Percentiles rank a stretch among this genome's conserved stretches.
phyloP scores from a whole-genome alignment of 2,329 filamentous ascomycete species.

The Aspergillus flavus region DNA sequence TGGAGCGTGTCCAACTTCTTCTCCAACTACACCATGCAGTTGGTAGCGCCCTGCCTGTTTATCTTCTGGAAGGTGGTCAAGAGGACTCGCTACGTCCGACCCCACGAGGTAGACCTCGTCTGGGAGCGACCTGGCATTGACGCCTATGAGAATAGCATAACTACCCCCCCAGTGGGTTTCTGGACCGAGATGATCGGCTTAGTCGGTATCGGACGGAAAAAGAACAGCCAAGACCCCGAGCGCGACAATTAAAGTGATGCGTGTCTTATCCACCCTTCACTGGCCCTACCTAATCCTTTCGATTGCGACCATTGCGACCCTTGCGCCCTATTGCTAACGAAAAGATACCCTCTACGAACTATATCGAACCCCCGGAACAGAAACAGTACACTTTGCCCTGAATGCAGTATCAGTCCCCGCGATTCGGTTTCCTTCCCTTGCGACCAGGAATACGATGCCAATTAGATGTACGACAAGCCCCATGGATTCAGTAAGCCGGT shows the following conservation, averaged over 20 bases:
- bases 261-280: too few relatives aligned
- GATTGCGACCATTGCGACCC: not conserved
- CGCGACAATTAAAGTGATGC: not conserved
- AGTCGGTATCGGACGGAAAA: not conserved
- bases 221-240: not conserved
- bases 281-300: not conserved
- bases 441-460: not conserved
- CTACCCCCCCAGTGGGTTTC: conserved; percentile 5
- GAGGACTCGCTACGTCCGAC: conserved; percentile 55
- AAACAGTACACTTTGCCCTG: not conserved
- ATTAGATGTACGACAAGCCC: not conserved
- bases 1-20: conserved; percentile 49
- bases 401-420: not conserved
- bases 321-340: not conserved
- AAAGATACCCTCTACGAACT: not conserved
- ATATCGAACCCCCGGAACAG: not conserved
- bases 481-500: not conserved
- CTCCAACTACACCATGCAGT: conserved; percentile 59
- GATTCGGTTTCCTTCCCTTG: too few relatives aligned
- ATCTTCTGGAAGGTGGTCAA: conserved; percentile 66
- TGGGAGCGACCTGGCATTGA: conserved; percentile 15
- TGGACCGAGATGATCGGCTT: conserved; percentile 7
- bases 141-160: conserved; percentile 13
- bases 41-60: conserved; percentile 57
- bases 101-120: conserved; percentile 60